Evolutionary conservation across 2,329 filamentous ascomycete genomes (phyloP).

Genomic region (Monosporascus sp.): DNA sequence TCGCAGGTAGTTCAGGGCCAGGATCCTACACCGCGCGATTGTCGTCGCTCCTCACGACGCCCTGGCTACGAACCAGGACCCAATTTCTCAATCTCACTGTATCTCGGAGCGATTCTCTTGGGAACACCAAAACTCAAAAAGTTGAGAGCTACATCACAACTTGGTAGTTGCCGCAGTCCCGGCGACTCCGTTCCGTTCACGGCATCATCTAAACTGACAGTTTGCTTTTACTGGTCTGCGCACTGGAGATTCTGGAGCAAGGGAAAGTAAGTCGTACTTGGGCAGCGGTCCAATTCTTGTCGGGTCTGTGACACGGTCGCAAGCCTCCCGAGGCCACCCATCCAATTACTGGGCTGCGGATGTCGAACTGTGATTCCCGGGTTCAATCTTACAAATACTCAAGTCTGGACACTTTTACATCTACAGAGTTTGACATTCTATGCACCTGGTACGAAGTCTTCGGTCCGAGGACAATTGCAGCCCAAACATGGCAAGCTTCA

Average conservation of each 20-base stretch:
- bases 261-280: neutral
- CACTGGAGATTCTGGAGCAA: neutral
- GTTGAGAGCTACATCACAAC: neutral
- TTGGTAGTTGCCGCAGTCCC: neutral
- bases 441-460: constrained; percentile 19
- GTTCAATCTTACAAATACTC: constrained; percentile 2
- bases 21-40: neutral
- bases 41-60: neutral
- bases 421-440: constrained; percentile 13
- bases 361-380: neutral
- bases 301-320: neutral
- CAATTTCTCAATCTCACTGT: neutral
- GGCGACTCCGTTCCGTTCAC: neutral
- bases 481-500: constrained; percentile 28
- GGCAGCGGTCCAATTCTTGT: no score
- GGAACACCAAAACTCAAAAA: neutral
- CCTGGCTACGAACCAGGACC: neutral
- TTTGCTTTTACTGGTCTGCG: neutral
- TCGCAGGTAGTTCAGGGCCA: neutral
- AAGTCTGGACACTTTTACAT: neutral
- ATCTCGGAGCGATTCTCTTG: neutral
- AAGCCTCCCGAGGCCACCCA: neutral
- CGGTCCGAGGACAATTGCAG: constrained; percentile 23
- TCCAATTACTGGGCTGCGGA: neutral
- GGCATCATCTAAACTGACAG: neutral